Conservation (phyloP, 345 rosid genomes). For the Murraya paniculata region DNA sequence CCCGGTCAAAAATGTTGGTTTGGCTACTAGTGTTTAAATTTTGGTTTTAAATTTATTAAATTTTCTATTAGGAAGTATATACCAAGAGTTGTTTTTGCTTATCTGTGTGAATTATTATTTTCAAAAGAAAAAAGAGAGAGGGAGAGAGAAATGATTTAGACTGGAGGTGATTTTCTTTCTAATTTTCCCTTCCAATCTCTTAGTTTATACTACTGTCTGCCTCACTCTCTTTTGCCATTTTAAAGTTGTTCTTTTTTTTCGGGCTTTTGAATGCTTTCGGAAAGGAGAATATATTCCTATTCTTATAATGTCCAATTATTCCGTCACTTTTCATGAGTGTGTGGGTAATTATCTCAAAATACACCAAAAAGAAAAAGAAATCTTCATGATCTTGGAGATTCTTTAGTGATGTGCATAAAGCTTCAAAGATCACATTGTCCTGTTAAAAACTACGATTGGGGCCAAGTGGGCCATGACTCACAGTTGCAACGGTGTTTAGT, state of each 20-base stretch:
- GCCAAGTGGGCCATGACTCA: conserved; percentile 55
- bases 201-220: neutral
- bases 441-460: conserved; percentile 84
- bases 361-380: neutral
- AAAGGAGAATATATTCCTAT: conserved; percentile 3
- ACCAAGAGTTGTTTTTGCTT: neutral
- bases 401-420: conserved; percentile 12
- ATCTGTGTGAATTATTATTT: neutral
- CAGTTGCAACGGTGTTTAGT: conserved; percentile 53
- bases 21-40: neutral
- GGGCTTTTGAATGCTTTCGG: neutral
- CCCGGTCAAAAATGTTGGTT: neutral
- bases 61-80: neutral
- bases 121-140: neutral
- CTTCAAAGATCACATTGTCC: conserved; percentile 53
- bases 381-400: neutral
- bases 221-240: neutral
- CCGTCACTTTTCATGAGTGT: neutral
- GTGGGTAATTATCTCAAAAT: neutral
- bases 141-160: neutral
- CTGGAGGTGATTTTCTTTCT: neutral
- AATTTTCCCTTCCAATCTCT: neutral
- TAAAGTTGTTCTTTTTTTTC: neutral
- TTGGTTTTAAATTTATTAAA: neutral
- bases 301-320: neutral